Base-by-base conservation (phyloP, 129 eudicot species). In the Flaveria ramosissima region DNA sequence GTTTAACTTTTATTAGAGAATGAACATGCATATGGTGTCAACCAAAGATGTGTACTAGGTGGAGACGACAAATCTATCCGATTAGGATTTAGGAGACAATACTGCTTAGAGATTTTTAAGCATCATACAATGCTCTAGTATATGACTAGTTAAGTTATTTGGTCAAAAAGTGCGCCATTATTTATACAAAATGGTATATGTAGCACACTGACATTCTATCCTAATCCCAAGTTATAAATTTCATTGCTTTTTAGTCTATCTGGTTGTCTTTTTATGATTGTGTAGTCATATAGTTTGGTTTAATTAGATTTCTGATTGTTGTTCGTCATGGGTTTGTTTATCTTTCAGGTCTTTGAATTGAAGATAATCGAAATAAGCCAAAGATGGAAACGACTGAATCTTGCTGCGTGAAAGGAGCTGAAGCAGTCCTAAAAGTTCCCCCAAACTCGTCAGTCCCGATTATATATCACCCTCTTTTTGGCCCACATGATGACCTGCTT, bases 401-500 rank as follows among this genome's bases (percentile, higher is more conserved):
- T 46, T 62, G 50, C 56, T 50, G 55, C 70, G 32, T 42, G 68
- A 85, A 85, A 68, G 98, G 92, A 84, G 96, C 98, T 65, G 92
- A 86, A 81, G 88, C 96, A 78, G 83, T 91, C n/a, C 71, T 94
- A 52, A 79, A 43, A 32, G 70, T 94, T 55, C 83, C 83, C 68
- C 93, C 97, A 14, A 87, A 83, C 69, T 84, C 96, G 15, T 82
- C 97, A 47, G 73, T 91, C 48, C 83, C 97, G n/a, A 75, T 94
- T 11, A 67, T 89, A 11, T 94, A 94, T 84, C 92, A 94, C 84
- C 84, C 86, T 77, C 87, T 71, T 6, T 94, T 91, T 65, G 98
- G 97, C 64, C 88, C 93, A 46, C 96, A 94, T 71, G 84, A 87
- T 55, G 96, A 91, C 83, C 67, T 94, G 11, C 74, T 89, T 83